Evolutionary conservation across 208 protist genomes (phyloP), one percentile per base, ranked within the genome.

Genomic region (Leptomonas pyrrhocoris): DNA sequence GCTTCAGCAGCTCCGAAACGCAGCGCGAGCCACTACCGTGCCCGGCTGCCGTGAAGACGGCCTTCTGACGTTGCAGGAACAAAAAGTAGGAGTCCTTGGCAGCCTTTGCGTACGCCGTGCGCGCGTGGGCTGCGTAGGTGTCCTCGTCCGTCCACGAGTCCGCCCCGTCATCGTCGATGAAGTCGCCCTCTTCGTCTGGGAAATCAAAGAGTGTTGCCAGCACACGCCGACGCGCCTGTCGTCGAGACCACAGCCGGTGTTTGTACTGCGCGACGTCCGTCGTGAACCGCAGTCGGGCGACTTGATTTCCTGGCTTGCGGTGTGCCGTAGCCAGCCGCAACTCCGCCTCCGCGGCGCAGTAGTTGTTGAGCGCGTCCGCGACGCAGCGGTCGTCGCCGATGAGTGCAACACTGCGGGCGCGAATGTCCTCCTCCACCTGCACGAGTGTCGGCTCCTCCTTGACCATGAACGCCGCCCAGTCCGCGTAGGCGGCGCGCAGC

Each of bases 341-440:
- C 45, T 83, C 73, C 5, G 77, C 74, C 53, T 89, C 86, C 11
- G 77, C 80, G 9, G 42, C 55, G 59, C 72, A 84, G 71, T 85
- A 87, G 36, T 50, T 62, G 23, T 74, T 75, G 23, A 89, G 68
- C 23, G 83, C 81, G 40, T 72, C 60, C 9, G 74, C 54, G 23
- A 89, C 83, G 56, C 80, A 84, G 30, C 83, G 77, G 55, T 89
- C 81, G 36, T 92, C 84, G 12, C 69, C 69, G 21, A 92, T 76
- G 11, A 92, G 76, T 5, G 68, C 64, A 28, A 88, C 58, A 15
- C 78, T 79, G 42, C 81, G 83, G 2, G 51, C 31, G 7, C 58
- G 59, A 42, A 93, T 77, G 64, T 90, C 83, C 31, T 73, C 58
- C 66, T 93, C 68, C 2, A 81, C 42, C 31, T 74, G 73, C 13